These are phyloP conservation scores for Sarocladium brachiariae DNA, from an alignment of 2,329 filamentous ascomycete species.

Conservation along the genomic window DNA sequence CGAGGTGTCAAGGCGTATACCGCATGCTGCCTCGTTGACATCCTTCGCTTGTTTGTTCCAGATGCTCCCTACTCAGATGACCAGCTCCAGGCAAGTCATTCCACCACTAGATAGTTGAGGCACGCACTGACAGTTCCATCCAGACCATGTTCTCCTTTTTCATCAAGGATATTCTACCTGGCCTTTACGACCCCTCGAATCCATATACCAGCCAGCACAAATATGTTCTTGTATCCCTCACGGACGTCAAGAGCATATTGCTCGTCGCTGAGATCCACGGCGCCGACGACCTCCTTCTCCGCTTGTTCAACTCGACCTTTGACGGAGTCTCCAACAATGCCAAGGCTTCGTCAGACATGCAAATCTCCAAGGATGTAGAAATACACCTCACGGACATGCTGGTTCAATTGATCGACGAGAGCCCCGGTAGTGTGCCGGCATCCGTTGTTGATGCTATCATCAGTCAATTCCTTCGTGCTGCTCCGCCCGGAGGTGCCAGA, in stretches of 20 bases:
- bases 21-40: conserved; percentile 84
- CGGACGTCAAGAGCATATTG: conserved; percentile 90
- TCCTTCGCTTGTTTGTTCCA: conserved; percentile 86
- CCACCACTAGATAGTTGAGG: neutral
- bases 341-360: conserved; percentile 68
- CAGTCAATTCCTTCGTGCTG: conserved; percentile 88
- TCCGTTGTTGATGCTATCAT: conserved; percentile 89
- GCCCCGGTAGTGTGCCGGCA: conserved; percentile 60
- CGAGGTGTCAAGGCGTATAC: conserved; percentile 86
- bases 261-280: conserved; percentile 83
- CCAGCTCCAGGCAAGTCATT: conserved; percentile 64
- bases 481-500: conserved; percentile 58
- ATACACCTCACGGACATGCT: conserved; percentile 86
- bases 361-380: conserved; percentile 87
- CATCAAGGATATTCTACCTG: conserved; percentile 73
- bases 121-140: neutral
- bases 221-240: conserved; percentile 80
- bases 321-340: conserved; percentile 79
- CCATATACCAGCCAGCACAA: conserved; percentile 91
- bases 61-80: conserved; percentile 88
- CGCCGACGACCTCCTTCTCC: conserved; percentile 69
- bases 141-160: conserved; percentile 93
- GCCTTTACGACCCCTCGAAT: conserved; percentile 77
- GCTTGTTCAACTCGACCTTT: conserved; percentile 83
- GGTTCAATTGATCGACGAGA: conserved; percentile 81